Evolutionary conservation across 768 basidiomycete species (phyloP).

Genomic region (Stropharia rugosoannulata): DNA sequence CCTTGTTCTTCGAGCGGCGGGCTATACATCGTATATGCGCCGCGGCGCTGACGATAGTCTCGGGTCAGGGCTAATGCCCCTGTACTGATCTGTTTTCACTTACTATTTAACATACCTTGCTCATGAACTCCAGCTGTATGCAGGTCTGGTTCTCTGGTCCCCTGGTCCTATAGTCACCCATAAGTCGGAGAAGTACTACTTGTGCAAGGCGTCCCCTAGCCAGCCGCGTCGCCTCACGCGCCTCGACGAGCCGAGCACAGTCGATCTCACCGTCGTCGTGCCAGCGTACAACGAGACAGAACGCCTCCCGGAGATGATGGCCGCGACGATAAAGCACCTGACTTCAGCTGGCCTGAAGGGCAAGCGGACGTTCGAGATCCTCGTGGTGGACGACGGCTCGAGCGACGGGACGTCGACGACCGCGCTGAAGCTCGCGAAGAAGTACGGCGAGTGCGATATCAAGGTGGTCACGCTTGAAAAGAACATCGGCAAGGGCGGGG

Average conservation of each 20-base stretch:
- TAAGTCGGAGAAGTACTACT: constrained; percentile 70
- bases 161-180: constrained; percentile 63
- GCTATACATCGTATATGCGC: constrained; percentile 51
- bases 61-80: constrained; percentile 47
- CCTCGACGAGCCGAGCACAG: constrained; percentile 52
- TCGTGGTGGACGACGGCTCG: constrained; percentile 92
- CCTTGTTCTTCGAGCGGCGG: constrained; percentile 91
- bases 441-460: constrained; percentile 60
- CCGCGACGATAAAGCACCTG: constrained; percentile 69
- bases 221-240: constrained; percentile 56
- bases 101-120: constrained; percentile 4
- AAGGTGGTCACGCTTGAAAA: constrained; percentile 74
- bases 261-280: constrained; percentile 80
- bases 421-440: constrained; percentile 63
- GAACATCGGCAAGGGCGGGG: constrained; percentile 92
- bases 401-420: constrained; percentile 67
- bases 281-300: constrained; percentile 90
- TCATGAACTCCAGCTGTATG: constrained; percentile 54
- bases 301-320: constrained; percentile 86
- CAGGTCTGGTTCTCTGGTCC: constrained; percentile 71
- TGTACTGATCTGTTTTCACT: constrained; percentile 33
- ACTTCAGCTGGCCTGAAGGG: constrained; percentile 29
- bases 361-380: constrained; percentile 69
- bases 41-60: constrained; percentile 60
- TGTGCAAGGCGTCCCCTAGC: constrained; percentile 50